Evolutionary conservation across 441 rosid genomes (phyloP).

Genomic region (Rhodomyrtus psidioides): DNA sequence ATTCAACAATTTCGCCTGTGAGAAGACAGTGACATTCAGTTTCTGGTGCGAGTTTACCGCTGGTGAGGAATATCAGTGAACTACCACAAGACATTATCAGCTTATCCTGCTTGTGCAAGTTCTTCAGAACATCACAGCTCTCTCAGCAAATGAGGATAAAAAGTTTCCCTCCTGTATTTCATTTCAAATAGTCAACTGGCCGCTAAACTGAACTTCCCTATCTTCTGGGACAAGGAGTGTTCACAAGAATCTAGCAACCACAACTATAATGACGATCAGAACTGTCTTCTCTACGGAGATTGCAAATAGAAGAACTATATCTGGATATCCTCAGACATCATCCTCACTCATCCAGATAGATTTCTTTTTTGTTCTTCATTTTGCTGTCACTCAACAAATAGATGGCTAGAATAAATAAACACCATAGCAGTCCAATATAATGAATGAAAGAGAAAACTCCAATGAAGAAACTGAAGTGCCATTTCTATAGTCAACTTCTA

Average conservation of each 20-base stretch:
- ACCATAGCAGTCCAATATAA: background rate
- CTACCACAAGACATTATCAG: slow-evolving; percentile 31
- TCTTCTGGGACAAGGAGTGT: background rate
- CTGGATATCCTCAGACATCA: background rate
- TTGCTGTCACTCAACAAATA: background rate
- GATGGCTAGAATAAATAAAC: background rate
- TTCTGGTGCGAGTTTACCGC: slow-evolving; percentile 39
- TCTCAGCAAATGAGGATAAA: background rate
- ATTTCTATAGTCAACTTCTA: background rate
- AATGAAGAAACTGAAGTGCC: background rate
- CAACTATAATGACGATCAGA: background rate
- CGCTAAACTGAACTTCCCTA: background rate
- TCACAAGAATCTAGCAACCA: background rate
- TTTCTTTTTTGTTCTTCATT: background rate
- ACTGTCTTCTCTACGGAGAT: background rate
- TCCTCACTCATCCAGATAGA: background rate
- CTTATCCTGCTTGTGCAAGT: background rate
- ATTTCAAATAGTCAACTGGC: background rate
- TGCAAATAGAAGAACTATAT: background rate
- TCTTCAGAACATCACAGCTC: background rate
- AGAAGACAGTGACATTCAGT: background rate
- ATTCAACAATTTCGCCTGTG: background rate
- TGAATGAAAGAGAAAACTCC: background rate
- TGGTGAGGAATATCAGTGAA: slow-evolving; percentile 62
- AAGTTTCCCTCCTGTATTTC: background rate